Conservation (phyloP, 2,329 filamentous ascomycete genomes). For the Sporothrix euskadiensis region DNA sequence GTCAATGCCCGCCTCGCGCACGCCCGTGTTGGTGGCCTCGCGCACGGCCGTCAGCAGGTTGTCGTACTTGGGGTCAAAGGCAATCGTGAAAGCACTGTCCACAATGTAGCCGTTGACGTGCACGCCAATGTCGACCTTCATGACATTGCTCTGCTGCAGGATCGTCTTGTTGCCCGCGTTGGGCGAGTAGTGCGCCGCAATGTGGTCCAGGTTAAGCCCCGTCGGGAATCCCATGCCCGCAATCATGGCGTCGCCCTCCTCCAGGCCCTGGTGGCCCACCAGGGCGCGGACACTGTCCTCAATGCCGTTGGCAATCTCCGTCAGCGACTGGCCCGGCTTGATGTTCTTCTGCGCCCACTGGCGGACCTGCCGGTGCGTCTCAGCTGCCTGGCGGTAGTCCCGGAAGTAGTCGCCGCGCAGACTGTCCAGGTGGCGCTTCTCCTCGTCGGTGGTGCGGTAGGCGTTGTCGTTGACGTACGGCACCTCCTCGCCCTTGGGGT, state of each 20-base stretch:
- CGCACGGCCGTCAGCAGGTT: slow-evolving; percentile 71
- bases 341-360: slow-evolving; percentile 79
- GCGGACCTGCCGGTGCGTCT: slow-evolving; percentile 77
- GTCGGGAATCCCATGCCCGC: slow-evolving; percentile 83
- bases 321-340: slow-evolving; percentile 74
- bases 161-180: slow-evolving; percentile 81
- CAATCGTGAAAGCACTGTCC: slow-evolving; percentile 77
- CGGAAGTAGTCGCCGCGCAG: slow-evolving; percentile 75
- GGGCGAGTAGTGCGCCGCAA: slow-evolving; percentile 79
- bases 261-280: slow-evolving; percentile 71
- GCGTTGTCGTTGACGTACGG: slow-evolving; percentile 77
- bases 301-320: slow-evolving; percentile 78
- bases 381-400: slow-evolving; percentile 76
- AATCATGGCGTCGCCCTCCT: slow-evolving; percentile 73
- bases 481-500: slow-evolving; percentile 75
- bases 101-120: slow-evolving; percentile 80
- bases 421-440: slow-evolving; percentile 79
- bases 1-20: slow-evolving; percentile 89
- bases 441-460: slow-evolving; percentile 78
- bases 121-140: slow-evolving; percentile 82
- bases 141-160: slow-evolving; percentile 70
- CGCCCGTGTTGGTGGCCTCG: slow-evolving; percentile 79
- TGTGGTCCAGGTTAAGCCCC: slow-evolving; percentile 78
- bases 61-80: slow-evolving; percentile 74
- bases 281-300: slow-evolving; percentile 75